A percentile compares a stretch with the other conserved stretches of the same genome.
phyloP scores from a whole-genome alignment of 495 filamentous ascomycete species.

The Oidiodendron maius region DNA sequence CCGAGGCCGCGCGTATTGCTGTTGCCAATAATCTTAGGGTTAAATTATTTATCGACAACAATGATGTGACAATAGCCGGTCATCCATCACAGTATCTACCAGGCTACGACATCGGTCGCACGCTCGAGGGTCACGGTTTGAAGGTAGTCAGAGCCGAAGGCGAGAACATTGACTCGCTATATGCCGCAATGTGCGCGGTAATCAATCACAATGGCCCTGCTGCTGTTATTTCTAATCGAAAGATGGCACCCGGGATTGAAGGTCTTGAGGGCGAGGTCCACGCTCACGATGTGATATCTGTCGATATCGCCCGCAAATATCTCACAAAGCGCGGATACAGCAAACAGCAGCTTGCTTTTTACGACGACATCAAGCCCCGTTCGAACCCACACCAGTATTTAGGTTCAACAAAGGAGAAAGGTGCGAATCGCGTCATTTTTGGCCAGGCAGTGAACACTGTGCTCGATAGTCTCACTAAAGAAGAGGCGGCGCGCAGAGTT shows the following conservation, averaged over 20 bases:
- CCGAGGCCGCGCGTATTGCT: slow-evolving; percentile 15
- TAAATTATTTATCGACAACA: slow-evolving; percentile 16
- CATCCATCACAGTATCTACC: slow-evolving; percentile 18
- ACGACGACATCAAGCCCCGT: slow-evolving; percentile 15
- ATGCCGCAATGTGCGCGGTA: slow-evolving; percentile 8
- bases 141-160: slow-evolving; percentile 12
- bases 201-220: slow-evolving; percentile 15
- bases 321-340: slow-evolving; percentile 16
- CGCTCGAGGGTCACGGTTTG: slow-evolving; percentile 13
- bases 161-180: slow-evolving; percentile 17
- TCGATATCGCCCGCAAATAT: slow-evolving; percentile 12
- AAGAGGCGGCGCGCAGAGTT: slow-evolving; percentile 11
- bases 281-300: slow-evolving; percentile 20
- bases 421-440: slow-evolving; percentile 16
- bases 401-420: slow-evolving; percentile 9
- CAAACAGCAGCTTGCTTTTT: slow-evolving; percentile 9
- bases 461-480: slow-evolving; percentile 9
- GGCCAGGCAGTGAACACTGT: slow-evolving; percentile 14
- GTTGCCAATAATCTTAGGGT: slow-evolving; percentile 16
- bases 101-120: slow-evolving; percentile 8
- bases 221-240: slow-evolving; percentile 16
- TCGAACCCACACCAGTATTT: slow-evolving; percentile 11
- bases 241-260: slow-evolving; percentile 18
- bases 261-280: slow-evolving; percentile 14
- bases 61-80: slow-evolving; percentile 18